Evolutionary conservation across 2,329 filamentous ascomycete species (phyloP).

Genomic region (Gnomoniopsis smithogilvyi): DNA sequence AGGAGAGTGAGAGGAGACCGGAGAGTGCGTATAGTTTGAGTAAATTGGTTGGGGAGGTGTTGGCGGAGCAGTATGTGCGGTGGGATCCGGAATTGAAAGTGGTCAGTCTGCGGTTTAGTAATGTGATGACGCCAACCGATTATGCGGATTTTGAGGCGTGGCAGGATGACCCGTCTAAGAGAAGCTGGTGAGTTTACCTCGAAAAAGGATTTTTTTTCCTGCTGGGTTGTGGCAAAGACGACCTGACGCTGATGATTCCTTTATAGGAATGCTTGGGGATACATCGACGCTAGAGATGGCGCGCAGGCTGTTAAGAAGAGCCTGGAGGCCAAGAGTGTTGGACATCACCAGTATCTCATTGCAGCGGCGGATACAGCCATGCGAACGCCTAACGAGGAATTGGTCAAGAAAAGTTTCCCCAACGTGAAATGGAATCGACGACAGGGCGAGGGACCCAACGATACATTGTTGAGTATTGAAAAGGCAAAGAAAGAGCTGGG

Average conservation of each 20-base stretch:
- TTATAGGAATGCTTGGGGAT: conserved; percentile 11
- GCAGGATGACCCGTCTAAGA: conserved; percentile 11
- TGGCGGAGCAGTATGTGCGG: conserved; percentile 15
- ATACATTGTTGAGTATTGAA: conserved; percentile 14
- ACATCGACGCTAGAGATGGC: conserved; percentile 16
- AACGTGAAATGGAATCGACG: conserved; percentile 4
- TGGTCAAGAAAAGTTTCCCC: conserved; percentile 8
- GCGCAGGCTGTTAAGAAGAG: conserved; percentile 10
- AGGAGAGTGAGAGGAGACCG: conserved; percentile 14
- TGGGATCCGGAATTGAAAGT: conserved; percentile 16
- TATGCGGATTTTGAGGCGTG: conserved; percentile 13
- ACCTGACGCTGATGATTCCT: not conserved
- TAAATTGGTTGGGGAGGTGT: conserved; percentile 14
- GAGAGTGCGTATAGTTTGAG: conserved; percentile 16
- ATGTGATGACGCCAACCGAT: conserved; percentile 13
- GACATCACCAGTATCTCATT: conserved; percentile 15
- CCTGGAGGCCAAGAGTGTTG: not conserved
- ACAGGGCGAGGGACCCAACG: not conserved
- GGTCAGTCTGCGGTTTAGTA: conserved; percentile 12
- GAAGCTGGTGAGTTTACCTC: conserved; percentile 4
- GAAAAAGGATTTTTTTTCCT: not conserved
- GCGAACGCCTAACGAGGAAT: conserved; percentile 8
- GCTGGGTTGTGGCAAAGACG: not conserved
- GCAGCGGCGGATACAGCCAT: conserved; percentile 9
- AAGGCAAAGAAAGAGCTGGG: conserved; percentile 12